Percentiles rank a stretch among this genome's conserved stretches.
These are phyloP conservation scores for Furcasterigmium furcatum DNA, from an alignment of 2,329 filamentous ascomycete species.

Conservation along the genomic window DNA sequence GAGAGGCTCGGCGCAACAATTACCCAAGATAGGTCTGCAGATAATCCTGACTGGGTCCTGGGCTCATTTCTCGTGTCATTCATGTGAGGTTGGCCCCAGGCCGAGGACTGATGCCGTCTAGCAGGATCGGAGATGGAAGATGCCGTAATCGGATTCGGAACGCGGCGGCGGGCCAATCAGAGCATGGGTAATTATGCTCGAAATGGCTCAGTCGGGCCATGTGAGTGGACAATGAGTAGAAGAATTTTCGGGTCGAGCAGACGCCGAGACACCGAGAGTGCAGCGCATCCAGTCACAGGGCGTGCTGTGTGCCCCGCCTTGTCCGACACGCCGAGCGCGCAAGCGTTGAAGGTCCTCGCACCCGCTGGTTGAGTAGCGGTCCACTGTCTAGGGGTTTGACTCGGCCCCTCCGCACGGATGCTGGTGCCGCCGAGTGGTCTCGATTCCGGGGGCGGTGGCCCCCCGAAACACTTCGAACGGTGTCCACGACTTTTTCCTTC, in stretches of 20 bases:
- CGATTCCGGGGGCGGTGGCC: too few relatives aligned
- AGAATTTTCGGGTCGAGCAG: conserved; percentile 1
- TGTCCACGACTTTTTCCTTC: not conserved
- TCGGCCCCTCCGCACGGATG: too few relatives aligned
- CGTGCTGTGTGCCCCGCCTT: conserved; percentile 1
- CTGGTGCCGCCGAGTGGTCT: too few relatives aligned
- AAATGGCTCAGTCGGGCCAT: not conserved
- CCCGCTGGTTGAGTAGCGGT: too few relatives aligned
- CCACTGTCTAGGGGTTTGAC: too few relatives aligned
- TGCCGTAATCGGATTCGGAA: not conserved
- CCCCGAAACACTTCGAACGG: too few relatives aligned
- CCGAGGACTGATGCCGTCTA: too few relatives aligned
- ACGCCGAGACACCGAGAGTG: conserved; percentile 3
- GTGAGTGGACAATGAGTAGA: conserved; percentile 1
- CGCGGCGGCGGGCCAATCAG: conserved; percentile 9
- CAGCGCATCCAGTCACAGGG: not conserved
- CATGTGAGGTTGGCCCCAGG: too few relatives aligned
- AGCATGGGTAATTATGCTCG: conserved; percentile 8
- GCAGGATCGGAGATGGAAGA: not conserved
- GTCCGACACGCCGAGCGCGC: not conserved
- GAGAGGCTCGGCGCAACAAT: too few relatives aligned
- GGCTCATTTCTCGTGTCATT: not conserved
- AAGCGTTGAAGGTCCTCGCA: too few relatives aligned
- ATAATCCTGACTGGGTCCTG: not conserved
- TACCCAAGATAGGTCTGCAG: too few relatives aligned